Evolutionary conservation across 805 yeast genomes (phyloP), one percentile per base, ranked within the genome.

Genomic region (Candida corydali): DNA sequence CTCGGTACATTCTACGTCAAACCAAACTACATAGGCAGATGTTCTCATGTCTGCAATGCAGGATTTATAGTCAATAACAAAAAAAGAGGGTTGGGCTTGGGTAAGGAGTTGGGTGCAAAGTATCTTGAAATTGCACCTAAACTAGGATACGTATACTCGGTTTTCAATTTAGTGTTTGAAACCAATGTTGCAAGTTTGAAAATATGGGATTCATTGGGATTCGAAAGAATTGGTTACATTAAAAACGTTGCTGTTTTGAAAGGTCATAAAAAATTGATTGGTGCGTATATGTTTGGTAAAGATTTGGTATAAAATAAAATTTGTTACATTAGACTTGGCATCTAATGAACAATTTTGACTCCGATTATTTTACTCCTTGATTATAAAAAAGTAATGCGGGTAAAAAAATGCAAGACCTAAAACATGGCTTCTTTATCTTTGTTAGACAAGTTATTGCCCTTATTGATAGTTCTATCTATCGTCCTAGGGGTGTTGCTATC

Each of bases 11-110:
- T 81, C 54, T 85, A 82, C 56, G 68, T 88, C 49, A 87, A 85
- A 52, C 96, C 98, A 12, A 89, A 89, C 58, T 89, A 88, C 54
- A 60, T 69, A 2, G 96, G 95, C 7, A 73, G 95, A 40, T 81
- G 91, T 44, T 78, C 93, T 0, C 96, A 89, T 51, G 81, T 77
- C 19, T 86, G 96, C 51, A 89, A 89, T 55, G 96, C 80, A 0
- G 96, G 94, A 0, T 89, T 89, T 52, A 54, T 87, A 8, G 95
- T 89, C 5, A 74, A 74, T 40, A 65, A 69, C 7, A 44, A 44
- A 0, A 62, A 63, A 17, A 70, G 97, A 43, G 93, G 94, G 0
- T 56, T 69, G 32, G 81, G 83, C 8, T 58, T 86, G 11, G 96
- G 96, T 1, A 69, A 62, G 24, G 71, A 71, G n/a, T 52, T 89